Conservation (phyloP, 2,329 filamentous ascomycete species). For the Aureobasidium sp. region DNA sequence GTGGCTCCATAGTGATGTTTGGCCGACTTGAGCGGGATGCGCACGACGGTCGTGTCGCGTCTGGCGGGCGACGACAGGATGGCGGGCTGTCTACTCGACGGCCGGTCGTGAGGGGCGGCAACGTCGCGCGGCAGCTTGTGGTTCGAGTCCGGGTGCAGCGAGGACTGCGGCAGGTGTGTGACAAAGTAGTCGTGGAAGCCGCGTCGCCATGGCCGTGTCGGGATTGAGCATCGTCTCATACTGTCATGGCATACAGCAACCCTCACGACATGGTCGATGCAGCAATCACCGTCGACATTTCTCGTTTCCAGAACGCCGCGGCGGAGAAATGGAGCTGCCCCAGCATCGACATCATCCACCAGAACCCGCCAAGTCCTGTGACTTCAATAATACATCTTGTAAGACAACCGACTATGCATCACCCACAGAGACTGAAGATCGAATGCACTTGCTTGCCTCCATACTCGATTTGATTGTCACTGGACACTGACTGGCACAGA, state of each 20-base stretch:
- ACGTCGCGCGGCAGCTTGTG: constrained; percentile 83
- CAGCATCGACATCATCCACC: neutral
- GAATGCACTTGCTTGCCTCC: too few species aligned
- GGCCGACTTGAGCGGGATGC: constrained; percentile 85
- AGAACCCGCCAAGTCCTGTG: constrained; percentile 4
- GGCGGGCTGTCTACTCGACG: constrained; percentile 31
- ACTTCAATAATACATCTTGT: too few species aligned
- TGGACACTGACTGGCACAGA: neutral
- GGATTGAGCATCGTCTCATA: constrained; percentile 9
- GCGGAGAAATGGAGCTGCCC: constrained; percentile 7
- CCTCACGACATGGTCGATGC: constrained; percentile 8
- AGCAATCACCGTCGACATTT: too few species aligned
- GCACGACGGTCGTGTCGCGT: constrained; percentile 86
- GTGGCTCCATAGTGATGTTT: constrained; percentile 92
- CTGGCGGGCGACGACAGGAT: constrained; percentile 33
- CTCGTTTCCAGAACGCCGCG: neutral
- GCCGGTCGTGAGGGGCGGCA: constrained; percentile 63
- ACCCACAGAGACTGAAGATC: too few species aligned
- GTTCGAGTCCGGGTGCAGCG: constrained; percentile 81
- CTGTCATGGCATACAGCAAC: neutral
- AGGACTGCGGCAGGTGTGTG: constrained; percentile 88
- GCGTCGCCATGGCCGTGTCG: constrained; percentile 23
- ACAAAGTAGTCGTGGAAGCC: constrained; percentile 94
- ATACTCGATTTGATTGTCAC: too few species aligned
- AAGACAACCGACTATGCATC: too few species aligned